Evolutionary conservation across 371 early-diverging fungal species (phyloP), one percentile per base, ranked within the genome.

Genomic region (Zopfochytrium polystomum): DNA sequence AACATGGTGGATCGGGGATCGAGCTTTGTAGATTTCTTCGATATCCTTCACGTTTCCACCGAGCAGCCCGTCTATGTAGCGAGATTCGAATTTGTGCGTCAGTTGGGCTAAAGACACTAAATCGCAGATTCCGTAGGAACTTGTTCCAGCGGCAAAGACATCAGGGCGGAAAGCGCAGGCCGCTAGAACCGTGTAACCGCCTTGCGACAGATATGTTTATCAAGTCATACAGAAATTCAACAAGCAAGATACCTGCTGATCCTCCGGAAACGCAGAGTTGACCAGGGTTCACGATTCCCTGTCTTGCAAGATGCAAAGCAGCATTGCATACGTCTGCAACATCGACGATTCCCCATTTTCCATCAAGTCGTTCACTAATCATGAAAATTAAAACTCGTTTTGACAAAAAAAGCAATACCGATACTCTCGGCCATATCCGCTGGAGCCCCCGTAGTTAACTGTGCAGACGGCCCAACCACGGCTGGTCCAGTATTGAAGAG

Each of bases 391-490:
- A 11, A 18, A n/a, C 38, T 25, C 3, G 22, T n/a, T 3, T 20
- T 22, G 11, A 55, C 4, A 38, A 1, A 49, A 49, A 49, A 2
- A 22, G 15, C 15, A 0, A 29, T 47, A 58, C 52, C 46, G n/a
- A 63, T 84, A 89, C 44, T 79, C 84, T 11, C 86, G 81, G 3
- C 90, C 90, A 63, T 85, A 87, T 22, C 85, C 85, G 4, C 83
- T 79, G 2, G 86, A 86, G 2, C 90, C 89, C 42, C 89, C 88
- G 65, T 90, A 90, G 65, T 90, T 87, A 62, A 87, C 85, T 60
- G 88, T 83, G 0, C 76, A 85, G 32, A 86, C 75, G 0, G 85
- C 90, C 50, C 86, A 85, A 0, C 90, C 90, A 20, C 90, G 87
- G 3, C 84, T 81, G 3, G 88, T 88, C 82, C 87, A 90, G 71